Conservation (phyloP, 2,329 filamentous ascomycete genomes). For the Coniochaeta sp. region DNA sequence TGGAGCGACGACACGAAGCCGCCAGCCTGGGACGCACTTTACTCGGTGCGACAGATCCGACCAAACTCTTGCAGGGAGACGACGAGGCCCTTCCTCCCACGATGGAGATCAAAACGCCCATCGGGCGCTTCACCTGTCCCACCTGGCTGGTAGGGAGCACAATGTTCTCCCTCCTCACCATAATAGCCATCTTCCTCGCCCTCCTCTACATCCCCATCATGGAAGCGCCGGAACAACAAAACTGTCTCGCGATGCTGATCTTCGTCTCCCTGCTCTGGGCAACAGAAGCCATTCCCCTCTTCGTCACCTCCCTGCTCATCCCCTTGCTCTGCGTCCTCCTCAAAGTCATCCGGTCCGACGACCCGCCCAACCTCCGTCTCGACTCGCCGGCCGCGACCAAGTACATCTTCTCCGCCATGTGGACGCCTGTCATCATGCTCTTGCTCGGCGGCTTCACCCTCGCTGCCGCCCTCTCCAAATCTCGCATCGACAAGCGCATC, state of each 20-base stretch:
- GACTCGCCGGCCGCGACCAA: conserved; percentile 73
- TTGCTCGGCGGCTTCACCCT: conserved; percentile 93
- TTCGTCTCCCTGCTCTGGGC: conserved; percentile 95
- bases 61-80: conserved; percentile 72
- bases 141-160: conserved; percentile 78
- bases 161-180: conserved; percentile 67
- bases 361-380: conserved; percentile 59
- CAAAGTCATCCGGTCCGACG: conserved; percentile 73
- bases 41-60: conserved; percentile 67
- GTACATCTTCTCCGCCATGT: conserved; percentile 92
- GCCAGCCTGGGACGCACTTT: conserved; percentile 83
- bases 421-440: conserved; percentile 98
- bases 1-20: conserved; percentile 90
- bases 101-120: conserved; percentile 69
- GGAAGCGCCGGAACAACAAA: conserved; percentile 84
- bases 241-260: conserved; percentile 86
- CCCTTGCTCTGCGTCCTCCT: conserved; percentile 89
- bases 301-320: conserved; percentile 89
- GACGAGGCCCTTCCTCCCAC: conserved; percentile 55
- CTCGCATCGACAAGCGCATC: conserved; percentile 95
- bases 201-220: conserved; percentile 76
- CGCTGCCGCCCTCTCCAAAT: conserved; percentile 90
- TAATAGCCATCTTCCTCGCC: conserved; percentile 65
- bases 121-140: conserved; percentile 71
- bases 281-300: conserved; percentile 94